Conservation (phyloP, 371 early-diverging fungal genomes). For the Mortierella sp. region DNA sequence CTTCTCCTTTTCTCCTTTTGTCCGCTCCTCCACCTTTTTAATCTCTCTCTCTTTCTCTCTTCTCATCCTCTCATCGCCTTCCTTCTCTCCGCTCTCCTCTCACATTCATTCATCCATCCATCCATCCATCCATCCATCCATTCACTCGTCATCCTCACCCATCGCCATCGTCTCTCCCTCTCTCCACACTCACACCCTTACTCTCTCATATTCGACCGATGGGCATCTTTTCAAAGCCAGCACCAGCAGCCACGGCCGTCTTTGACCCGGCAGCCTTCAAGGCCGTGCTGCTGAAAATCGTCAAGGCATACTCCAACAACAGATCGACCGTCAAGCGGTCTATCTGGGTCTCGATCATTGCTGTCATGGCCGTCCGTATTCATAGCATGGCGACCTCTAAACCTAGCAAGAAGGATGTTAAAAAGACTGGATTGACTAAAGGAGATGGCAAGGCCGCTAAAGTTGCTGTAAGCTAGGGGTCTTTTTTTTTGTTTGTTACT, state of each 20-base stretch:
- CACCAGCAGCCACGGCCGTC: conserved; percentile 46
- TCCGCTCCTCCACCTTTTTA: not conserved
- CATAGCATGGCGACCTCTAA: conserved; percentile 45
- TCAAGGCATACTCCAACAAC: conserved; percentile 56
- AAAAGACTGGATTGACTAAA: conserved; percentile 46
- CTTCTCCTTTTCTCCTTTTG: not conserved
- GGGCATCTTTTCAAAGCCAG: conserved; percentile 60
- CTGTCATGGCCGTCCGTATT: conserved; percentile 50
- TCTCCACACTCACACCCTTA: not conserved
- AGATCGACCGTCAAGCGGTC: conserved; percentile 57
- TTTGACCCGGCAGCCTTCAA: conserved; percentile 58
- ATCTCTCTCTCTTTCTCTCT: not conserved
- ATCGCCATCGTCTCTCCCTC: not conserved
- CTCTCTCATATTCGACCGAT: conserved; percentile 14
- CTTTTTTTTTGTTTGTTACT: not conserved
- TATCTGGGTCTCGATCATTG: conserved; percentile 57
- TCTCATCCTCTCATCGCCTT: not conserved
- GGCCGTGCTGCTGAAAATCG: conserved; percentile 45
- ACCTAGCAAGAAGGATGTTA: conserved; percentile 43
- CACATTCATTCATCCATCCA: not conserved
- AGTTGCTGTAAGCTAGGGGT: conserved; percentile 46
- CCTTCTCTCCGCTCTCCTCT: not conserved
- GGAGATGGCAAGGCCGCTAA: conserved; percentile 51
- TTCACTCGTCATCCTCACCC: not conserved
- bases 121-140: too few relatives aligned